A percentile compares a stretch with the other conserved stretches of the same genome.
Evolutionary conservation across 1,284 basidiomycete genomes (phyloP).

Genomic region (Pseudozyma flocculosa): DNA sequence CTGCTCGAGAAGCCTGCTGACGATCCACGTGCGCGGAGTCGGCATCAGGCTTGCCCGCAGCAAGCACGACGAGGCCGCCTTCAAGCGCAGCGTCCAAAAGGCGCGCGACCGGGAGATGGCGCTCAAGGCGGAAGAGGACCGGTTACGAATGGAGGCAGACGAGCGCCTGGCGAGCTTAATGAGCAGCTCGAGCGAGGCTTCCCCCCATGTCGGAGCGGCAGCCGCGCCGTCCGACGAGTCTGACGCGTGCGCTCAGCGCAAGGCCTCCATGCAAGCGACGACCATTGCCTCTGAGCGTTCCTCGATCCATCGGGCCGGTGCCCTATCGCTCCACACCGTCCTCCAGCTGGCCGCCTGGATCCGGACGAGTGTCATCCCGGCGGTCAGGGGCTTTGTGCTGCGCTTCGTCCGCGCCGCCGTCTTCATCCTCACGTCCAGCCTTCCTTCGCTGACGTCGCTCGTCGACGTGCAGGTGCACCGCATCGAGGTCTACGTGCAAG

Average conservation of each 20-base stretch:
- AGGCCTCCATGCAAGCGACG: too few species aligned
- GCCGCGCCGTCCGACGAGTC: not conserved
- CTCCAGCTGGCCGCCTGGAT: constrained; percentile 14
- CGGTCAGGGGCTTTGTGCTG: constrained; percentile 8
- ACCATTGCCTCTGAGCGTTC: not conserved
- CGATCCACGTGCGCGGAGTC: constrained; percentile 43
- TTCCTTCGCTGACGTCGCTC: constrained; percentile 42
- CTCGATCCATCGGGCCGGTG: constrained; percentile 17
- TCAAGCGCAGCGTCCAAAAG: not conserved
- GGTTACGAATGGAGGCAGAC: constrained; percentile 6
- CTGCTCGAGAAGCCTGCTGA: constrained; percentile 13
- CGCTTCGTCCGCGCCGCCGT: constrained; percentile 27
- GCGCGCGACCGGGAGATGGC: constrained; percentile 3
- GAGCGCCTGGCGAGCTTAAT: constrained; percentile 6
- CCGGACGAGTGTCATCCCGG: constrained; percentile 9
- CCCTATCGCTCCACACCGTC: constrained; percentile 19
- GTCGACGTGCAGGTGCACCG: constrained; percentile 47
- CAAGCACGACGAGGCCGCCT: not conserved
- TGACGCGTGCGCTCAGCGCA: too few species aligned
- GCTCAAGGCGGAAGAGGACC: not conserved
- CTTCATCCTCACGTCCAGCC: constrained; percentile 35
- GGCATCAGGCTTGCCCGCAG: constrained; percentile 34
- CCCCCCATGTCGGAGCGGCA: not conserved
- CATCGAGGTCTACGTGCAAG: constrained; percentile 35
- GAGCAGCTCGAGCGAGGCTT: too few species aligned